phyloP scores from a whole-genome alignment of 192 early-diverging fungal genomes.

The Umbelopsis isabellina region DNA sequence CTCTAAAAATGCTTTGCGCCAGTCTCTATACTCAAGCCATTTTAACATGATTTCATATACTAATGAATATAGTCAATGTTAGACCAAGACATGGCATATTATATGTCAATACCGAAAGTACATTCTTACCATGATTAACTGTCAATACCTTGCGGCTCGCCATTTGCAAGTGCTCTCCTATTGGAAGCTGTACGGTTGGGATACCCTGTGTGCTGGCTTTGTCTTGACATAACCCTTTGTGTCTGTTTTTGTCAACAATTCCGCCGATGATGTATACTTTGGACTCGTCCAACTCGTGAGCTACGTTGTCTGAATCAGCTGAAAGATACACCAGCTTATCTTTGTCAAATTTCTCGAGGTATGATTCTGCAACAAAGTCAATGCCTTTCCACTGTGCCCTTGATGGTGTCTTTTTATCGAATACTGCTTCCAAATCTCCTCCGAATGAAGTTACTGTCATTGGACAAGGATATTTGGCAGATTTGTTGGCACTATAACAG shows the following conservation, averaged over 20 bases:
- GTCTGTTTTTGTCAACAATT: conserved; percentile 92
- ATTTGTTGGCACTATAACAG: conserved; percentile 76
- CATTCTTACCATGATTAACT: conserved; percentile 81
- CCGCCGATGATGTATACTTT: conserved; percentile 93
- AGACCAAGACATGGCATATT: neutral
- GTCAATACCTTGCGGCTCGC: conserved; percentile 84
- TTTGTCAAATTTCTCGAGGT: conserved; percentile 50
- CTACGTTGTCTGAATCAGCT: conserved; percentile 80
- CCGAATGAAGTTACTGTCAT: conserved; percentile 66
- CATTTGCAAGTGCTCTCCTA: conserved; percentile 84
- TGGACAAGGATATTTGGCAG: conserved; percentile 50
- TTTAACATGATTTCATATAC: conserved; percentile 89
- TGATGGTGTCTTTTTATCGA: conserved; percentile 41
- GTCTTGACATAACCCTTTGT: conserved; percentile 78
- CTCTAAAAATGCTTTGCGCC: conserved; percentile 86
- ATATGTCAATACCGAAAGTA: neutral
- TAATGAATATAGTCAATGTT: conserved; percentile 23
- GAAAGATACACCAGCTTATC: conserved; percentile 84
- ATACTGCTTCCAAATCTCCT: conserved; percentile 32
- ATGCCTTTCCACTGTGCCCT: conserved; percentile 45
- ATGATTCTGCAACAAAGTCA: conserved; percentile 30
- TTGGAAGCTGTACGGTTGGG: conserved; percentile 78
- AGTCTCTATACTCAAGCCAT: conserved; percentile 78
- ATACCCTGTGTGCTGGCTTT: conserved; percentile 80
- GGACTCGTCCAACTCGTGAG: conserved; percentile 67